Base-by-base conservation (phyloP, 2,329 filamentous ascomycete species). In the Hypoxylon sp. region DNA sequence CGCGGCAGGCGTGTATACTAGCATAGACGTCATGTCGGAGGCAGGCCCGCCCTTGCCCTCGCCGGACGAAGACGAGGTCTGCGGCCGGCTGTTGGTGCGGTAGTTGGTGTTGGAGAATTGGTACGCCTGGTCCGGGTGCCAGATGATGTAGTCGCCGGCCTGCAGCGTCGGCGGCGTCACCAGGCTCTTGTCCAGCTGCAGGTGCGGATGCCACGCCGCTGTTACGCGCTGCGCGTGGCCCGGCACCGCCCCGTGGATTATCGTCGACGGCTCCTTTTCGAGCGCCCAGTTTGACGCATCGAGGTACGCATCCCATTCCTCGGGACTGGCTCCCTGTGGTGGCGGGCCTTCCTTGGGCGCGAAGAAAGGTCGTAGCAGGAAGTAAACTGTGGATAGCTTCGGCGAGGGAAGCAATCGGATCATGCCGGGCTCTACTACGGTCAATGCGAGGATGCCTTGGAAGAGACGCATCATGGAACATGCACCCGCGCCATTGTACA, bases 381-480 rank as follows among this genome's bases (percentile, higher is more conserved):
- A 82, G 73, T 85, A 85, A 5, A 81, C 82, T 1, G 82, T 82
- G 3, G 80, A 81, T 10, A 85, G 80, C 70, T 85, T 84, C 34
- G 83, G 82, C 53, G 81, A 83, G 11, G 83, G 83, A 21, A 84
- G 78, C 53, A 85, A 78, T 4, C 82, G 80, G 68, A 83, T 81
- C 76, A 83, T 83, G 58, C 82, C 82, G 2, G 82, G 82, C 68
- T 83, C 80, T 61, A 87, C 84, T 13, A 82, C 82, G 11, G 84
- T 86, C 46, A 87, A 80, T 2, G 85, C 85, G 5, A 88, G 77
- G 51, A 87, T 83, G 58, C 86, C 86, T 74, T 87, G 85, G 76
- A 87, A 88, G 82, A 88, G 86, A 73, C 86, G 85, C 75, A 87
- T 86, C 76, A 87, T 86, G 69, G 83, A 85, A 73, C 86, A 88